These are phyloP conservation scores for Pestalotiopsis sp. DNA, from an alignment of 2,329 filamentous ascomycete genomes.

Conservation along the genomic window DNA sequence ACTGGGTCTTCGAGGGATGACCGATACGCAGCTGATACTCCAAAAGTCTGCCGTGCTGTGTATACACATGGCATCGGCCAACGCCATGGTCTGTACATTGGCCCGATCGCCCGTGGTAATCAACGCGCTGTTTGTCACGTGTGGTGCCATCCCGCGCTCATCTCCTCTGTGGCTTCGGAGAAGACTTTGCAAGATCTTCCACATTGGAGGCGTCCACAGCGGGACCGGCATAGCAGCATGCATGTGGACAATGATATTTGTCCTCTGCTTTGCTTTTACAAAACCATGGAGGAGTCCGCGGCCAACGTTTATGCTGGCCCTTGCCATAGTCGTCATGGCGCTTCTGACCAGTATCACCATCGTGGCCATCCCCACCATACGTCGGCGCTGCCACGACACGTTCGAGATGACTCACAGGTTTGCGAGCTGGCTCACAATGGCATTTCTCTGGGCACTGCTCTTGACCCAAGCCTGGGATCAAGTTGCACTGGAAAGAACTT, in stretches of 20 bases:
- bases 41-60: background rate
- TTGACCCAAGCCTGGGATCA: background rate
- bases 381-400: conserved; percentile 64
- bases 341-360: conserved; percentile 62
- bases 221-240: conserved; percentile 52
- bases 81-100: conserved; percentile 51
- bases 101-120: conserved; percentile 58
- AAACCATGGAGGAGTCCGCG: background rate
- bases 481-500: background rate
- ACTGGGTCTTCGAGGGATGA: background rate
- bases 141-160: conserved; percentile 47
- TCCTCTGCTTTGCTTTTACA: background rate
- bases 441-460: background rate
- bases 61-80: conserved; percentile 46
- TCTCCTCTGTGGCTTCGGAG: conserved; percentile 51
- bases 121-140: conserved; percentile 51
- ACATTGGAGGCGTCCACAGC: conserved; percentile 56
- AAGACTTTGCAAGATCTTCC: conserved; percentile 54
- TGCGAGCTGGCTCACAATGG: conserved; percentile 58
- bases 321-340: conserved; percentile 54
- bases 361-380: conserved; percentile 66
- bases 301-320: conserved; percentile 4
- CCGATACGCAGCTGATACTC: background rate
- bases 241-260: conserved; percentile 47
- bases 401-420: conserved; percentile 77